Evolutionary conservation across 1,284 basidiomycete species (phyloP).

Genomic region (Crucibulum cyathiforme): DNA sequence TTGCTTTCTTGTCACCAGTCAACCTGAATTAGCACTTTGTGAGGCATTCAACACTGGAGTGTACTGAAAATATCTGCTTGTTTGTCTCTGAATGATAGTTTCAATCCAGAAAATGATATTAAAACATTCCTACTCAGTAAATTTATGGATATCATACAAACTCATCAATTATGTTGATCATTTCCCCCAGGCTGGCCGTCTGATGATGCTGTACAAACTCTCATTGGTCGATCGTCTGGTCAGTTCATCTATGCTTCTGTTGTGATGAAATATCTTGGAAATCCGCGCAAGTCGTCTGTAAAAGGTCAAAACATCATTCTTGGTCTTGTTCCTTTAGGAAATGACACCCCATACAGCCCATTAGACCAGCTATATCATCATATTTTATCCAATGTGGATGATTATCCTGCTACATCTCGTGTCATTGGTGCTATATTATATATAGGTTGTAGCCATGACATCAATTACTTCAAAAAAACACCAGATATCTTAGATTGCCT

Average conservation of each 20-base stretch:
- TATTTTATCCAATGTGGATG: neutral
- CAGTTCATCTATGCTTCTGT: conserved; percentile 16
- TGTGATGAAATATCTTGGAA: conserved; percentile 10
- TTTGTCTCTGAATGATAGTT: conserved; percentile 2
- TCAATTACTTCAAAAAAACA: no score
- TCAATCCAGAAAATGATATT: conserved; percentile 7
- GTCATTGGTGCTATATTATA: no score
- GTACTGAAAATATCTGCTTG: neutral
- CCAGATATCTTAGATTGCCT: no score
- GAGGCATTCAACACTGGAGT: neutral
- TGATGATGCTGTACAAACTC: neutral
- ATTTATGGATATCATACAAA: conserved; percentile 5
- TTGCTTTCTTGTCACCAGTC: conserved; percentile 7
- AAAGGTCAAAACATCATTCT: conserved; percentile 2
- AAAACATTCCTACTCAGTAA: neutral
- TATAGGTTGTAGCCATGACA: no score
- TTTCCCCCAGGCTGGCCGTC: conserved; percentile 7
- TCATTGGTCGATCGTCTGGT: conserved; percentile 10
- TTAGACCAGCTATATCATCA: conserved; percentile 8
- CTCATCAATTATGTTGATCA: neutral
- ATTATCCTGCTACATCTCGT: neutral
- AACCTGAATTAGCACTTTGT: conserved; percentile 7
- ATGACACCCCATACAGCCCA: conserved; percentile 2
- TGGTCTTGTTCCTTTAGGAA: neutral
- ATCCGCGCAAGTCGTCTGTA: neutral